A percentile compares a stretch with the other conserved stretches of the same genome.
phyloP scores from a whole-genome alignment of 2,329 filamentous ascomycete genomes.

The Xylariaceae sp. region DNA sequence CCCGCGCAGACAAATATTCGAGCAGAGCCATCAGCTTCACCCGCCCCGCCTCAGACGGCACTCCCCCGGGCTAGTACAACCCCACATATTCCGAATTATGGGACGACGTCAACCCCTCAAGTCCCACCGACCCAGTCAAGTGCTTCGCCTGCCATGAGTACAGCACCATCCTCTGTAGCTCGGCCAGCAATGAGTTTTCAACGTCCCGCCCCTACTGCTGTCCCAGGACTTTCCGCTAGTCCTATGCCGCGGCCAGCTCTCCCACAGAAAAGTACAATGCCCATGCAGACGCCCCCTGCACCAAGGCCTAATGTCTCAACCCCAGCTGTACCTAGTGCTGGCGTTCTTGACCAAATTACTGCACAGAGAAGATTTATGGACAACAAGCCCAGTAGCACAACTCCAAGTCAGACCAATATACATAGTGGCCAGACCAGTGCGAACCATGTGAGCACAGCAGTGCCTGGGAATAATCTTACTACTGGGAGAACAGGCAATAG shows the following conservation, averaged over 20 bases:
- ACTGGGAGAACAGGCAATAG: too few relatives aligned
- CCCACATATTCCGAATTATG: slow-evolving; percentile 11
- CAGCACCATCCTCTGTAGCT: slow-evolving; percentile 12
- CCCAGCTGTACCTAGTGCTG: slow-evolving; percentile 25
- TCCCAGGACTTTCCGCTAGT: slow-evolving; percentile 20
- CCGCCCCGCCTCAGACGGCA: slow-evolving; percentile 19
- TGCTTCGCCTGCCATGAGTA: slow-evolving; percentile 6
- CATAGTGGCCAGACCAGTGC: too few relatives aligned
- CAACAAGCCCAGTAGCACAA: slow-evolving; percentile 1
- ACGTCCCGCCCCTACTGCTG: slow-evolving; percentile 22
- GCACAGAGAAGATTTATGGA: slow-evolving; percentile 20
- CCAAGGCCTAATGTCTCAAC: slow-evolving; percentile 20
- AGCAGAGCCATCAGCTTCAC: slow-evolving; percentile 23
- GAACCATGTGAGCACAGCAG: too few relatives aligned
- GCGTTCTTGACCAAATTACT: slow-evolving; percentile 28
- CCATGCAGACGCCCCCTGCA: slow-evolving; percentile 2
- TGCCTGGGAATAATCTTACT: too few relatives aligned
- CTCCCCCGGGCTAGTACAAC: slow-evolving; percentile 7
- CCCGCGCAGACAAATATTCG: slow-evolving; percentile 13
- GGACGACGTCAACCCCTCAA: slow-evolving; percentile 2
- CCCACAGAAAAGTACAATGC: slow-evolving; percentile 16
- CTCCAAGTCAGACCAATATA: too few relatives aligned
- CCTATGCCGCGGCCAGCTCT: slow-evolving; percentile 22
- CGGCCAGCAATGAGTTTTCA: slow-evolving; percentile 23
- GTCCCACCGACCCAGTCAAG: slow-evolving; percentile 5